Evolutionary conservation across 2,329 filamentous ascomycete genomes (phyloP), one percentile per base, ranked within the genome.

Genomic region (Paecilomyces sp.): DNA sequence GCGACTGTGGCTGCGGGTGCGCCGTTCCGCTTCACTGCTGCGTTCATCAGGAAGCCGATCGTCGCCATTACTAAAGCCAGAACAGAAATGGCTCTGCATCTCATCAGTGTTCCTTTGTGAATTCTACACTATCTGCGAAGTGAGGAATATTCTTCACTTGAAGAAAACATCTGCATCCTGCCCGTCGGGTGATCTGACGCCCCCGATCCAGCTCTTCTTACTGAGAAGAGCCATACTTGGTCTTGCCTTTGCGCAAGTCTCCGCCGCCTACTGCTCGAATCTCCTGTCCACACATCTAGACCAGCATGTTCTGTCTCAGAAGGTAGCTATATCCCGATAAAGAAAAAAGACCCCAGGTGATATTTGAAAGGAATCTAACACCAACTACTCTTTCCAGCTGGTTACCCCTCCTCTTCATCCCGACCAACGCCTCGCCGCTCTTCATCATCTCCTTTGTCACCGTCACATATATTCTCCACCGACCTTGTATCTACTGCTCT

Each of bases 401-500:
- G 88, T 84, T 94, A 57, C 90, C 90, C 31, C 86, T 94, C 67
- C 89, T 94, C 73, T 92, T 94, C 77, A 92, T 94, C 67, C 90
- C 90, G 57, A 91, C 90, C 61, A 92, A 92, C 74, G 89, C 90
- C 67, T 92, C 89, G 60, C 90, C 90, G 28, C 84, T 90, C 70
- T 92, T 93, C 79, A 90, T 94, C 74, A 85, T 93, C 78, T 85
- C 91, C 77, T 91, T 94, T 82, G 88, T 99, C 79, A 83, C 91
- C 65, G 91, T 92, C 75, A 96, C 92, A 65, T 97, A 96, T 81
- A 90, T 96, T 77, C 87, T 99, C 69, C 96, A 97, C 79, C 88
- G 93, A 58, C 94, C 94, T 58, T 99, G 94, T 80, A 88, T 96
- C 68, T 99, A 99, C 83, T 99, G 94, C 84, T 96, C 92, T 62